Evolutionary conservation across 1,284 basidiomycete genomes (phyloP), one percentile per base, ranked within the genome.

Genomic region (Sphagnurus paluster): DNA sequence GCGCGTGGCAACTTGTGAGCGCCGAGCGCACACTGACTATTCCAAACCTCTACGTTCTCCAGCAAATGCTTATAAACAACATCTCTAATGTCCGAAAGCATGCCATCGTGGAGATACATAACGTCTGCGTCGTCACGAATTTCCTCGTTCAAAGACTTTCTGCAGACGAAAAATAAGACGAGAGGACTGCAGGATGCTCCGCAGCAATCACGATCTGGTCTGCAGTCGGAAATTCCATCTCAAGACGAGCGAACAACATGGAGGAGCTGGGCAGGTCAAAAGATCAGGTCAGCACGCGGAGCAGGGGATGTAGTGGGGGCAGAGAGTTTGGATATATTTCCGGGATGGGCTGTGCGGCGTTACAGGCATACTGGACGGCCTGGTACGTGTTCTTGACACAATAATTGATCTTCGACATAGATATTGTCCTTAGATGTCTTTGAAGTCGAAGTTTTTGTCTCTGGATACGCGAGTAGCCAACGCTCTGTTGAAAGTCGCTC

Each of bases 401-500:
- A 17, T 11, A 26, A 16, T 19, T 10, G 16, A 21, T 16, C 4
- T 23, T 19, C 20, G 23, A 26, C 28, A 30, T 24, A 5, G 25
- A 30, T 11, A 8, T 21, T 20, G 4, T 25, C 30, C n/a, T 5
- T n/a, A 56, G 50, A 44, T 36, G 62, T 74, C 1, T 92, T 90
- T 56, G 79, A 84, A 42, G 64, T 93, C 7, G 80, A 87, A 38
- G 66, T 91, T 0, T 87, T 80, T 42, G 71, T 90, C 2, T 88
- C 88, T 17, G 91, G 90, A 0, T 91, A 80, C 57, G 87, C 85
- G 0, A 75, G 81, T 13, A 80, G 75, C 41, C 72, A 82, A 36
- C 76, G 81, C 28, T 72, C 78, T 2, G 75, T 80, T 2, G 83
- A 84, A 1, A 85, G 82, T 38, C 79, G 88, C 4, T 82, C 87